phyloP scores from a whole-genome alignment of 2,329 filamentous ascomycete species.

The Hypocrella siamensis region DNA sequence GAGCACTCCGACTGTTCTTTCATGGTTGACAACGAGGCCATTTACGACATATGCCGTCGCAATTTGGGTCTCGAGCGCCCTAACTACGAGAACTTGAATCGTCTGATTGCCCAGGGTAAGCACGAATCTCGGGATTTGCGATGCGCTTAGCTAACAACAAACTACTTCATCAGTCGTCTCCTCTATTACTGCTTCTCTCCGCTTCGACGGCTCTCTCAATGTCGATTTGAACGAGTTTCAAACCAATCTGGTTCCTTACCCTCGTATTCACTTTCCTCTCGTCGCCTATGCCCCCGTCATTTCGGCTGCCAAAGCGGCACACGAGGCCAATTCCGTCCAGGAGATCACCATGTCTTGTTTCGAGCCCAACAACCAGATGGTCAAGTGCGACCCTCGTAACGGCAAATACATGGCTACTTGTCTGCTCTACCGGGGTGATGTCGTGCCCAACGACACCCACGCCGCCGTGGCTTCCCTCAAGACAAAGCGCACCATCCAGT shows the following conservation, averaged over 20 bases:
- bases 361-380: conserved; percentile 99
- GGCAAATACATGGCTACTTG: conserved; percentile 99
- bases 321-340: conserved; percentile 95
- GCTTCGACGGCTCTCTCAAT: conserved; percentile 96
- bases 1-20: conserved; percentile 99
- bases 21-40: conserved; percentile 99
- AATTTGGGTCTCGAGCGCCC: conserved; percentile 96
- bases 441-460: conserved; percentile 93
- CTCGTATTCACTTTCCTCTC: conserved; percentile 97
- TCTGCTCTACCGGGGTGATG: conserved; percentile 93
- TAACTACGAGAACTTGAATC: conserved; percentile 98
- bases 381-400: conserved; percentile 96
- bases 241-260: conserved; percentile 98
- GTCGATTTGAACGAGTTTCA: conserved; percentile 99
- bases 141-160: conserved; percentile 1
- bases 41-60: conserved; percentile 97
- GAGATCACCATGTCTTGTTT: conserved; percentile 99
- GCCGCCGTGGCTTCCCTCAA: conserved; percentile 87
- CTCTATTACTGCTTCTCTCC: conserved; percentile 94
- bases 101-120: conserved; percentile 87
- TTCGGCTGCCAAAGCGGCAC: conserved; percentile 85
- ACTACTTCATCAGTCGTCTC: conserved; percentile 56
- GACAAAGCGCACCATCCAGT: conserved; percentile 98
- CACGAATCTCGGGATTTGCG: background rate
- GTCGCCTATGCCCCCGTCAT: conserved; percentile 92